phyloP scores from a whole-genome alignment of 345 rosid genomes.

The Eucalyptus polybractea region DNA sequence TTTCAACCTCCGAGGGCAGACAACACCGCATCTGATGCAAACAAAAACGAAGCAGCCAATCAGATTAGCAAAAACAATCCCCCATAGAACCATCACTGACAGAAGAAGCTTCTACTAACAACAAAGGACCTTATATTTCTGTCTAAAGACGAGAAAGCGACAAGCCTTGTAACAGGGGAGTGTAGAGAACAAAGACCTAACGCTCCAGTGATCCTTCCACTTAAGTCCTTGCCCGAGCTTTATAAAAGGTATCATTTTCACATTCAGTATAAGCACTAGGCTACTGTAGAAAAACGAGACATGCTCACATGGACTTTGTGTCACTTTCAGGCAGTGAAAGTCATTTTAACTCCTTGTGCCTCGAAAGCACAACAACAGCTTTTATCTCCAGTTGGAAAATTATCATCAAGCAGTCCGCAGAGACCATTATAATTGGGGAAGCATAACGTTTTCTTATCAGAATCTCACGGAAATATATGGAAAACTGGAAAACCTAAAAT shows the following conservation, averaged over 20 bases:
- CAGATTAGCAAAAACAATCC: not conserved
- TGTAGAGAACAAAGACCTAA: not conserved
- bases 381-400: not conserved
- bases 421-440: not conserved
- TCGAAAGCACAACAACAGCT: not conserved
- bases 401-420: not conserved
- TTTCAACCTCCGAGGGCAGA: not conserved
- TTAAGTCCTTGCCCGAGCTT: not conserved
- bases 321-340: not conserved
- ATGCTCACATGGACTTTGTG: not conserved
- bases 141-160: not conserved
- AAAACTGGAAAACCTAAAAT: not conserved
- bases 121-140: not conserved
- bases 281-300: not conserved
- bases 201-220: not conserved
- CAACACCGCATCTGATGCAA: not conserved
- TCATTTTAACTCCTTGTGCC: not conserved
- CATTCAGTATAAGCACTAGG: not conserved
- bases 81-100: not conserved
- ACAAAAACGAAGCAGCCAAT: not conserved
- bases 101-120: not conserved
- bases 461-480: not conserved
- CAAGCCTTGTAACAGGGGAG: not conserved
- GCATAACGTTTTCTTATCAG: not conserved
- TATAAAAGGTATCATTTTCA: not conserved